These are phyloP conservation scores for Coccomyxa subellipsoidea DNA, from an alignment of 163 green algal species.

Conservation along the genomic window DNA sequence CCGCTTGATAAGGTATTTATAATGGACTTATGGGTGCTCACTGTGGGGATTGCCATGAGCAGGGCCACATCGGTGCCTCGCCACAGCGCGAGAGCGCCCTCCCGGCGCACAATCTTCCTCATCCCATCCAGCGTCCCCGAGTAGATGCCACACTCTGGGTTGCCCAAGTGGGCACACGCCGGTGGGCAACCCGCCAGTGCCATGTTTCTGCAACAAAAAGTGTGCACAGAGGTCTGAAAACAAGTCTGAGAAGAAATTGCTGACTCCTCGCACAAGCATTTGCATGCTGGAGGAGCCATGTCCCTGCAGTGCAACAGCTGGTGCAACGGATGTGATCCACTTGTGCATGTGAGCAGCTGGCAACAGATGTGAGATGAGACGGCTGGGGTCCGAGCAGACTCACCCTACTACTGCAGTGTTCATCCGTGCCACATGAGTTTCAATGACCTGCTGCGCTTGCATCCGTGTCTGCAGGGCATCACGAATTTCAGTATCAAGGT, in stretches of 20 bases:
- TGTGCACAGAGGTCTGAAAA: too few species aligned
- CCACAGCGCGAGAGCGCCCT: slow-evolving; percentile 82
- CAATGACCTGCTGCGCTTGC: slow-evolving; percentile 49
- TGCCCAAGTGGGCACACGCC: not conserved
- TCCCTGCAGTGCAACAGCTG: too few species aligned
- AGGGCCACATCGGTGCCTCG: slow-evolving; percentile 80
- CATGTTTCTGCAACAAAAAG: slow-evolving; percentile 20
- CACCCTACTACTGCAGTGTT: not conserved
- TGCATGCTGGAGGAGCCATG: too few species aligned
- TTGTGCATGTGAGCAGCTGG: too few species aligned
- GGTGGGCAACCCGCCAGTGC: slow-evolving; percentile 23
- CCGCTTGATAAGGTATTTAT: too few species aligned
- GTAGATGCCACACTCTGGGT: slow-evolving; percentile 14
- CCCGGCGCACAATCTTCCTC: slow-evolving; percentile 50
- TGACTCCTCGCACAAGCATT: too few species aligned
- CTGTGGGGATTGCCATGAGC: slow-evolving; percentile 84
- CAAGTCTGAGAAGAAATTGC: too few species aligned
- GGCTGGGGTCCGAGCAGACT: not conserved
- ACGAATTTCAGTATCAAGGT: not conserved
- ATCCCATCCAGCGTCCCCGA: slow-evolving; percentile 34
- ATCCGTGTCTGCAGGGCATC: slow-evolving; percentile 58
- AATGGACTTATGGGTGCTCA: not conserved
- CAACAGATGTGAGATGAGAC: too few species aligned
- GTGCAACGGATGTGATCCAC: too few species aligned
- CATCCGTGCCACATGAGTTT: not conserved